Conservation (phyloP, 108 stramenopile genomes). For the Parietichytrium sp. region DNA sequence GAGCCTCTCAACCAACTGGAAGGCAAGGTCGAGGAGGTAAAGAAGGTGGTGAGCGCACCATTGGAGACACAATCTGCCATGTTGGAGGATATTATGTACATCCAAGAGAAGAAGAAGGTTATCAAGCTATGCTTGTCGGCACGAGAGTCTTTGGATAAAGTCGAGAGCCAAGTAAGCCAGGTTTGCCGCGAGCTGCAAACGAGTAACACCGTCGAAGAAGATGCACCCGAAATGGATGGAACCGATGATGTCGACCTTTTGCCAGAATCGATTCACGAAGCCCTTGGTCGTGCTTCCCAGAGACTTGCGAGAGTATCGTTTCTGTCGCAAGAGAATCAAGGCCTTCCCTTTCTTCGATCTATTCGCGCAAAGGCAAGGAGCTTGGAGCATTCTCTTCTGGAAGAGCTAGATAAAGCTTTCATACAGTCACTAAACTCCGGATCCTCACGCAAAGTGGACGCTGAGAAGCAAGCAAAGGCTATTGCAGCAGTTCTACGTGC, state of each 20-base stretch:
- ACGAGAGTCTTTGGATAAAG: slow-evolving; percentile 9
- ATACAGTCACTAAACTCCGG: neutral
- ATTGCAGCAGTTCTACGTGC: slow-evolving; percentile 1
- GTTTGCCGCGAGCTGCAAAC: no score
- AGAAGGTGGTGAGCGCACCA: slow-evolving; percentile 21
- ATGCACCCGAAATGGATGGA: no score
- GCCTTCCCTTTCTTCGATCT: neutral
- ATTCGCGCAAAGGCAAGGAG: slow-evolving; percentile 35
- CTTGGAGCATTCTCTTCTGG: slow-evolving; percentile 32
- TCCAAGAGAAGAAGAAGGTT: slow-evolving; percentile 17
- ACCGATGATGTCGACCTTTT: no score
- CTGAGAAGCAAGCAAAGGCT: no score
- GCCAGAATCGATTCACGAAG: no score
- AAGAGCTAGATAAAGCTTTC: neutral
- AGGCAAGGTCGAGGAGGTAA: neutral
- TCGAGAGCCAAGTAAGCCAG: slow-evolving; percentile 5
- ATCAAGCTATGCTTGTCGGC: slow-evolving; percentile 27
- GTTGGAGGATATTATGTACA: neutral
- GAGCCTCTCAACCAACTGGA: slow-evolving; percentile 14
- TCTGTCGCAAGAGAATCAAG: neutral
- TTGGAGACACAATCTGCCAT: neutral
- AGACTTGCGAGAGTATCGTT: slow-evolving; percentile 10
- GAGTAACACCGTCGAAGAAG: no score
- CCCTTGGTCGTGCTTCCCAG: neutral
- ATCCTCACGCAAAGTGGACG: neutral